These are phyloP conservation scores for Piper longum DNA, from an alignment of 164 flowering plant genomes.

Conservation along the genomic window DNA sequence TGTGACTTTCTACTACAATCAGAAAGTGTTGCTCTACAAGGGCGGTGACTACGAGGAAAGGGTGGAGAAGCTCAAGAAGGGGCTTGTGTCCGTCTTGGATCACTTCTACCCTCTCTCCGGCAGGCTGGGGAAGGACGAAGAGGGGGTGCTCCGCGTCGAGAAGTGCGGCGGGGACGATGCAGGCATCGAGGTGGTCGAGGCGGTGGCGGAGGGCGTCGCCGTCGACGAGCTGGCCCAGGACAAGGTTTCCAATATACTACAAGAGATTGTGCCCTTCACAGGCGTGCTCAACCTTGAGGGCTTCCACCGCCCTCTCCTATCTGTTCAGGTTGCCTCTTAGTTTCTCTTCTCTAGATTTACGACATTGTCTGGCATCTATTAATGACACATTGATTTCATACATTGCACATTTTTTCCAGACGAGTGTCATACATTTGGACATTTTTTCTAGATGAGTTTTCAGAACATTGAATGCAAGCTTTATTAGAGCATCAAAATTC, in stretches of 20 bases:
- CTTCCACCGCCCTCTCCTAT: constrained; percentile 52
- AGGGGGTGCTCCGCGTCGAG: constrained; percentile 66
- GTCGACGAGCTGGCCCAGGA: constrained; percentile 49
- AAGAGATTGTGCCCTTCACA: constrained; percentile 63
- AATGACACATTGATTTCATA: too few species aligned
- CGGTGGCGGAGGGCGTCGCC: constrained; percentile 31
- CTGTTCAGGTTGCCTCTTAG: constrained; percentile 45
- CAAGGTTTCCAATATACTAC: constrained; percentile 32
- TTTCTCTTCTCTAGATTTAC: constrained; percentile 5
- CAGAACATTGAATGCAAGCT: too few species aligned
- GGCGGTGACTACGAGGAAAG: constrained; percentile 34
- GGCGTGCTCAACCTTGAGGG: constrained; percentile 71
- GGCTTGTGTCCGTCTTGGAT: constrained; percentile 43
- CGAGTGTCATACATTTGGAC: too few species aligned
- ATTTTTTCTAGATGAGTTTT: too few species aligned
- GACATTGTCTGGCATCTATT: too few species aligned
- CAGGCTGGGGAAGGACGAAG: constrained; percentile 67
- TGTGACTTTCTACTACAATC: constrained; percentile 81
- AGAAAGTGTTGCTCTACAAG: constrained; percentile 65
- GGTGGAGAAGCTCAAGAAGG: constrained; percentile 60
- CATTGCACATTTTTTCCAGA: too few species aligned
- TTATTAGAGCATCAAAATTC: too few species aligned
- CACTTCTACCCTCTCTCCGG: constrained; percentile 74
- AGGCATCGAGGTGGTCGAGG: constrained; percentile 65
- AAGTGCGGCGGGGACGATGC: constrained; percentile 49